Base-by-base conservation (phyloP, 371 early-diverging fungal species). In the Mortierella sp. region DNA sequence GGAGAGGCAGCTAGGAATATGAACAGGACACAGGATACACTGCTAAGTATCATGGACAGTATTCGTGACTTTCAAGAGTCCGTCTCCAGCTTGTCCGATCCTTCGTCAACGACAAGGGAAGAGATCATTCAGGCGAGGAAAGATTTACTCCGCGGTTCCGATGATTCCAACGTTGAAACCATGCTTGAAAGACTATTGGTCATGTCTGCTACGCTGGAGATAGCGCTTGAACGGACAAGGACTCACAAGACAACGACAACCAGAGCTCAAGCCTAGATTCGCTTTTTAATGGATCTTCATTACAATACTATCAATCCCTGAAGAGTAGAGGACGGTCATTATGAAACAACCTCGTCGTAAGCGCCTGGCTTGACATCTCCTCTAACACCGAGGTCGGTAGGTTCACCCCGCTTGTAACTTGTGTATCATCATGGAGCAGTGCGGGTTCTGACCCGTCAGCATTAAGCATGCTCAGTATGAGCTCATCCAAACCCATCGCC, bases 401-500 rank as follows among this genome's bases (percentile, higher is more conserved):
- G 12, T 10, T 12, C n/a, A 71, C 29, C 28, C 51, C 65, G 16
- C 25, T 47, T 16, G 19, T 16, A 40, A 40, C 1, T 24, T 14
- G 28, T 49, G 27, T n/a, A 21, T 22, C 24, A 7, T 40, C 40
- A 46, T 13, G 24, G 16, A 6, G 19, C 2, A 37, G 21, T 12
- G 24, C 51, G 2, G 29, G 37, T 4, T 10, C 14, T 22, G 62
- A 27, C 0, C 64, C 52, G 22, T 68, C 68, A 22, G 28, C n/a
- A 39, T 16, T 21, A 16, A 62, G 68, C 24, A 73, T 46, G 9
- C 48, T 56, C 19, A 73, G 8, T 3, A 76, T 4, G 3, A 69
- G 61, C 25, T 68, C 48, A 3, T 68, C 69, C 28, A 76, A 45
- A 10, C 77, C 69, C 70, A 69, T 54, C 0, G 66, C 69, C 3